A percentile compares a stretch with the other conserved stretches of the same genome.
phyloP scores from a whole-genome alignment of 1,139 yeast genomes.

The Ashbya aceris region DNA sequence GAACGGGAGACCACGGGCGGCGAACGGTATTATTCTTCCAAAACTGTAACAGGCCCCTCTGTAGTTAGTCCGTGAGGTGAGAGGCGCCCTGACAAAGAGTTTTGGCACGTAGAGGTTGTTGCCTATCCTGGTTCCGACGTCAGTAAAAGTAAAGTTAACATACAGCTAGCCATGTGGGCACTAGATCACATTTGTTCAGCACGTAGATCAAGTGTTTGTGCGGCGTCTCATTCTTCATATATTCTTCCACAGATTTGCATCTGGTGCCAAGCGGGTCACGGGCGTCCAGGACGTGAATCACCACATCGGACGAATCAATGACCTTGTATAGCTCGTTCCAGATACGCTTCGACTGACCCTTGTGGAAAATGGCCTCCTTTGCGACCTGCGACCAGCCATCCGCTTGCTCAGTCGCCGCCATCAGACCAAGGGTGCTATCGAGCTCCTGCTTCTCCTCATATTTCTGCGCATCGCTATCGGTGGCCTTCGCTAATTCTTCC shows the following conservation, averaged over 20 bases:
- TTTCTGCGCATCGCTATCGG: conserved; percentile 49
- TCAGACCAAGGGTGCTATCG: conserved; percentile 64
- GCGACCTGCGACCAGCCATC: conserved; percentile 86
- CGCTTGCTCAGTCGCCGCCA: conserved; percentile 61
- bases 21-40: conserved; percentile 73
- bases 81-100: conserved; percentile 62
- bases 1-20: conserved; percentile 39
- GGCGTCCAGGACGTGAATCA: conserved; percentile 91
- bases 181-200: conserved; percentile 93
- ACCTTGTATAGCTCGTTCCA: conserved; percentile 98
- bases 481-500: conserved; percentile 64
- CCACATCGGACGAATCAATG: conserved; percentile 94
- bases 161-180: conserved; percentile 99
- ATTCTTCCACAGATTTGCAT: conserved; percentile 87
- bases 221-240: conserved; percentile 86
- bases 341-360: conserved; percentile 96
- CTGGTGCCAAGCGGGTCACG: conserved; percentile 96
- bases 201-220: conserved; percentile 94
- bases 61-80: conserved; percentile 20
- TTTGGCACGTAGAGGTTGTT: conserved; percentile 26
- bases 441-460: conserved; percentile 69
- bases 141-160: conserved; percentile 37
- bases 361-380: conserved; percentile 88
- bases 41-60: conserved; percentile 87
- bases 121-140: not conserved